Conservation (phyloP, 495 filamentous ascomycete genomes). For the Letharia lupina region DNA sequence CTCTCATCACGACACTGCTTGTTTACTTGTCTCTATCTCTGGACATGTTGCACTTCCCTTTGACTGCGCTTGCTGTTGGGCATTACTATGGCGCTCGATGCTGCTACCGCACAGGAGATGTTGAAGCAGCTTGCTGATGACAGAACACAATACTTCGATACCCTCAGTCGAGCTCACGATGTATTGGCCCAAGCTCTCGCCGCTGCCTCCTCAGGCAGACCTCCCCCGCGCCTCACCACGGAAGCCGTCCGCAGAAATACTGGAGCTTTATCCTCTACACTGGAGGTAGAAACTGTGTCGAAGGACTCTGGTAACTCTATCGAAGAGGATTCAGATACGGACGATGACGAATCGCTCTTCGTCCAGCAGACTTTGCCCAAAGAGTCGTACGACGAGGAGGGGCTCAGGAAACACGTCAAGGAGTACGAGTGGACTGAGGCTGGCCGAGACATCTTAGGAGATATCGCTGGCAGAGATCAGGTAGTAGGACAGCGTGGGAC, state of each 20-base stretch:
- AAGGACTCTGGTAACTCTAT: constrained; percentile 25
- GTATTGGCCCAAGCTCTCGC: constrained; percentile 21
- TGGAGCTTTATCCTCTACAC: constrained; percentile 5
- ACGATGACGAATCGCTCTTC: constrained; percentile 30
- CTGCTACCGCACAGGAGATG: constrained; percentile 27
- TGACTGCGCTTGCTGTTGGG: background rate
- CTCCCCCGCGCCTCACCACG: constrained; percentile 4
- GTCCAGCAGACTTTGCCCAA: constrained; percentile 24
- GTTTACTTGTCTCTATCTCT: background rate
- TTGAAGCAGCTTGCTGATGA: constrained; percentile 29
- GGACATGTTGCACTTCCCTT: background rate
- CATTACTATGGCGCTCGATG: constrained; percentile 12
- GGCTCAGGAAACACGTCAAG: constrained; percentile 34
- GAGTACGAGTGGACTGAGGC: constrained; percentile 29
- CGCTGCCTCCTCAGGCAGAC: background rate
- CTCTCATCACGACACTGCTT: background rate
- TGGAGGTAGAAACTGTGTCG: constrained; percentile 20
- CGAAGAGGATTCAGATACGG: constrained; percentile 27
- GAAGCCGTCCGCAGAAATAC: constrained; percentile 17
- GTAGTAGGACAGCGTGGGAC: constrained; percentile 25
- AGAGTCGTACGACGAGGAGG: constrained; percentile 29
- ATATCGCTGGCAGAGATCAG: constrained; percentile 30
- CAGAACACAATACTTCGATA: constrained; percentile 32
- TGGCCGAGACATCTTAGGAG: constrained; percentile 31
- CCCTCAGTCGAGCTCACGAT: constrained; percentile 30